Conservation (phyloP, 495 filamentous ascomycete species). For the Mytilinidion resinicola region DNA sequence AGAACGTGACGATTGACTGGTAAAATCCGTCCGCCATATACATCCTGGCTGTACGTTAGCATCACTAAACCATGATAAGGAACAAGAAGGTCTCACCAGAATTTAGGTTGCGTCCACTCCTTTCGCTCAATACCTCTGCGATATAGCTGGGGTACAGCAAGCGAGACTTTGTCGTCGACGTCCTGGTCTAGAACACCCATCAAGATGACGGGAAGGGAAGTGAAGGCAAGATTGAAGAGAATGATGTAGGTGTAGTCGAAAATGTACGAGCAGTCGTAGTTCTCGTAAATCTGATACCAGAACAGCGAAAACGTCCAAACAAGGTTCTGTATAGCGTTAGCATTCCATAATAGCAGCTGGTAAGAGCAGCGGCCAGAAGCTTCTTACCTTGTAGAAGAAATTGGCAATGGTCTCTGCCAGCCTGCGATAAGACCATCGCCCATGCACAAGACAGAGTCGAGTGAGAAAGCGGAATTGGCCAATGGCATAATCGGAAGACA, state of each 20-base stretch:
- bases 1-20: conserved; percentile 88
- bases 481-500: conserved; percentile 98
- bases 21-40: conserved; percentile 96
- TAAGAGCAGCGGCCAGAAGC: neutral
- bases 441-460: conserved; percentile 88
- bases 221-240: conserved; percentile 94
- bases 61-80: neutral
- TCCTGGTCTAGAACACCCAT: conserved; percentile 98
- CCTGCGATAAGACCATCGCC: conserved; percentile 91
- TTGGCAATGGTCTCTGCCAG: conserved; percentile 92
- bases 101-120: conserved; percentile 96
- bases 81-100: conserved; percentile 61
- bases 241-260: conserved; percentile 98
- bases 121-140: conserved; percentile 90
- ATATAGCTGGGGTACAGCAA: conserved; percentile 93
- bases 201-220: conserved; percentile 88
- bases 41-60: conserved; percentile 52
- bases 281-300: conserved; percentile 95
- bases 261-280: conserved; percentile 92
- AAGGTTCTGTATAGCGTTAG: conserved; percentile 59
- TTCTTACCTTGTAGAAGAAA: conserved; percentile 92
- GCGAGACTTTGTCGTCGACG: conserved; percentile 85
- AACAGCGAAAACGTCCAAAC: conserved; percentile 96
- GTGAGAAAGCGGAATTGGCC: conserved; percentile 95
- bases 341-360: neutral